A percentile compares a stretch with the other conserved stretches of the same genome.
These are phyloP conservation scores for Fraxinus pennsylvanica DNA, from an alignment of 257 asterid genomes.

Conservation along the genomic window DNA sequence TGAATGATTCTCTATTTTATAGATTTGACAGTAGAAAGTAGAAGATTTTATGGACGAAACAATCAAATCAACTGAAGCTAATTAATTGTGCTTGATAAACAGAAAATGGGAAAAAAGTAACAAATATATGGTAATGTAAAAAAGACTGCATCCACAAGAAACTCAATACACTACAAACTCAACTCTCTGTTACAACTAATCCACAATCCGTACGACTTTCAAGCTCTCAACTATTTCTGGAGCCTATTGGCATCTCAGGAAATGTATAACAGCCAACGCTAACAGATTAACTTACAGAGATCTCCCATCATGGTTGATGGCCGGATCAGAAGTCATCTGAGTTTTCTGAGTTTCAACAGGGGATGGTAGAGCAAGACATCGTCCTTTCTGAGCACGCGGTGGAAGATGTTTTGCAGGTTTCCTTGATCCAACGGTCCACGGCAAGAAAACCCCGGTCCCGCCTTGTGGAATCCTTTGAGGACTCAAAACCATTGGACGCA, in stretches of 20 bases:
- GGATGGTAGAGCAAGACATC: constrained; percentile 63
- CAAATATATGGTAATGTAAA: constrained; percentile 13
- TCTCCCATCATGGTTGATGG: constrained; percentile 33
- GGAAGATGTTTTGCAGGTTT: constrained; percentile 81
- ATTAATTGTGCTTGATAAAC: not conserved
- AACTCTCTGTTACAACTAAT: constrained; percentile 34
- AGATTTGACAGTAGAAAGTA: not conserved
- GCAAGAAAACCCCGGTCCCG: constrained; percentile 96
- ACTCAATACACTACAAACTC: constrained; percentile 48
- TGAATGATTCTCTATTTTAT: not conserved
- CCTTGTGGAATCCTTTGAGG: constrained; percentile 62
- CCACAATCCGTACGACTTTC: constrained; percentile 30
- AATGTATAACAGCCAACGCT: constrained; percentile 26
- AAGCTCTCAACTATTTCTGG: constrained; percentile 46
- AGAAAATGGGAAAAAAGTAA: not conserved
- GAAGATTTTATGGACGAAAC: not conserved
- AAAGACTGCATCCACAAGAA: constrained; percentile 26
- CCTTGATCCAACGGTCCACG: constrained; percentile 66
- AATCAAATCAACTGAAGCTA: not conserved
- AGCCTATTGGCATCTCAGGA: constrained; percentile 42
- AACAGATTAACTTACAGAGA: constrained; percentile 28
- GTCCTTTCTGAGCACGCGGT: constrained; percentile 81
- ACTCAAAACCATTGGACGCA: constrained; percentile 53
- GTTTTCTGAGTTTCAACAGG: constrained; percentile 43
- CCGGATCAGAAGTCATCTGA: constrained; percentile 39